Percentiles rank a stretch among this genome's conserved stretches.
phyloP scores from a whole-genome alignment of 2,329 filamentous ascomycete species.

The Diplodia seriata region DNA sequence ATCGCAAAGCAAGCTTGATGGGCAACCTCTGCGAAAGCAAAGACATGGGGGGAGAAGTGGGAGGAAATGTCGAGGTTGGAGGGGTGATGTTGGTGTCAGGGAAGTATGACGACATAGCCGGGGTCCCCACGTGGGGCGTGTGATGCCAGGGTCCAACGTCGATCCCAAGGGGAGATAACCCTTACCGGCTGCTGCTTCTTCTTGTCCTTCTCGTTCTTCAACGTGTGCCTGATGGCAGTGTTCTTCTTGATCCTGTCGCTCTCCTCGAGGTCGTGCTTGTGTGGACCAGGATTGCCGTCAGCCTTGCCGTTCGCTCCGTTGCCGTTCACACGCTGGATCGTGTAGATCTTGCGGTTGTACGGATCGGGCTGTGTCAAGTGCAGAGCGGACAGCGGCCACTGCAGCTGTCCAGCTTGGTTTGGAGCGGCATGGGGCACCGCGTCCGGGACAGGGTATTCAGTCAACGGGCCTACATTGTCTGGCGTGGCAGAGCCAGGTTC shows the following conservation, averaged over 20 bases:
- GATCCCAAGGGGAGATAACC: not conserved
- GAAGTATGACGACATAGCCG: constrained; percentile 26
- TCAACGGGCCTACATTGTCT: constrained; percentile 20
- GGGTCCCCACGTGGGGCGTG: constrained; percentile 3
- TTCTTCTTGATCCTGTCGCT: constrained; percentile 85
- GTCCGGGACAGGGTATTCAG: constrained; percentile 6
- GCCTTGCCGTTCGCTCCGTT: constrained; percentile 76
- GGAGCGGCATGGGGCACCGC: not conserved
- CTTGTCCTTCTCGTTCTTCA: constrained; percentile 69
- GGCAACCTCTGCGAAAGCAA: not conserved
- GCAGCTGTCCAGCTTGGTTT: not conserved
- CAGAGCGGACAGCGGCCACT: constrained; percentile 23
- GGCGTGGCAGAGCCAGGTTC: constrained; percentile 41
- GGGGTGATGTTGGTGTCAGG: constrained; percentile 23
- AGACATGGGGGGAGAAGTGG: not conserved
- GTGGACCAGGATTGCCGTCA: constrained; percentile 73
- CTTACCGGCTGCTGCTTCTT: constrained; percentile 57
- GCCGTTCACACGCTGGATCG: constrained; percentile 78
- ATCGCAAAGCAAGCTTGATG: not conserved
- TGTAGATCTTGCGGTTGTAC: constrained; percentile 59
- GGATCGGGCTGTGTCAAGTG: constrained; percentile 7
- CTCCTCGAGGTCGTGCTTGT: constrained; percentile 74
- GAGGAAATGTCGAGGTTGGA: not conserved
- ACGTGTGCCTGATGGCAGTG: constrained; percentile 70
- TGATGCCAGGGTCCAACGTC: constrained; percentile 14